Evolutionary conservation across 148 eudicot species (phyloP).

Genomic region (Fagopyrum homotropicum): DNA sequence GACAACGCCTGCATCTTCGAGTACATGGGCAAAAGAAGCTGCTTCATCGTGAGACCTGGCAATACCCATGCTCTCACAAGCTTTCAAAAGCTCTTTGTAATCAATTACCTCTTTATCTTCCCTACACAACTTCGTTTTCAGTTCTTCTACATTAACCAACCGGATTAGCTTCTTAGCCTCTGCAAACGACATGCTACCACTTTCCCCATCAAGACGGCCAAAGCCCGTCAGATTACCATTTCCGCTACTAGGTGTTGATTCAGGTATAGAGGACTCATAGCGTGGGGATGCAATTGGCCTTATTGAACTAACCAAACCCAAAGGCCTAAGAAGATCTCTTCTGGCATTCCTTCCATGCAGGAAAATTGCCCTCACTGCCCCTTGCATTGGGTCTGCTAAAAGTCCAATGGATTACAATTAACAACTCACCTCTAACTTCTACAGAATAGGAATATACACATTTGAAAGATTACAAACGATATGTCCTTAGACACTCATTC

Average conservation of each 20-base stretch:
- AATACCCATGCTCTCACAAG: slow-evolving; percentile 62
- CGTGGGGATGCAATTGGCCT: neutral
- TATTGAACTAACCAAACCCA: neutral
- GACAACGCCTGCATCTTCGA: slow-evolving; percentile 89
- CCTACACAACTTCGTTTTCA: slow-evolving; percentile 63
- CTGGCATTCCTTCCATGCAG: neutral
- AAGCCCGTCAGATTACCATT: neutral
- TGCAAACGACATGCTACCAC: slow-evolving; percentile 26
- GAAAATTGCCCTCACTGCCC: slow-evolving; percentile 2
- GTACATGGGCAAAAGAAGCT: slow-evolving; percentile 44
- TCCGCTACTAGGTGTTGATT: neutral
- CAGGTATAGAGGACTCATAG: neutral
- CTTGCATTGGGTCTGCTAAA: slow-evolving; percentile 11
- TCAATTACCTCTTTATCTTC: slow-evolving; percentile 64
- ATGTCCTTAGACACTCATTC: neutral
- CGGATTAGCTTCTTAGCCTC: slow-evolving; percentile 82
- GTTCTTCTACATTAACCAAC: slow-evolving; percentile 65
- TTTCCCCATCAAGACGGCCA: slow-evolving; percentile 12
- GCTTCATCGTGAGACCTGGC: slow-evolving; percentile 60
- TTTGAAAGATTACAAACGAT: neutral
- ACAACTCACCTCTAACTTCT: neutral
- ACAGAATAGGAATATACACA: neutral
- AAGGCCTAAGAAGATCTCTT: neutral
- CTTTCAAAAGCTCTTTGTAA: slow-evolving; percentile 52
- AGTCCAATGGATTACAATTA: neutral